Percentiles rank a stretch among this genome's conserved stretches.
Evolutionary conservation across 441 rosid genomes (phyloP).

Genomic region (Isatis lusitanica): DNA sequence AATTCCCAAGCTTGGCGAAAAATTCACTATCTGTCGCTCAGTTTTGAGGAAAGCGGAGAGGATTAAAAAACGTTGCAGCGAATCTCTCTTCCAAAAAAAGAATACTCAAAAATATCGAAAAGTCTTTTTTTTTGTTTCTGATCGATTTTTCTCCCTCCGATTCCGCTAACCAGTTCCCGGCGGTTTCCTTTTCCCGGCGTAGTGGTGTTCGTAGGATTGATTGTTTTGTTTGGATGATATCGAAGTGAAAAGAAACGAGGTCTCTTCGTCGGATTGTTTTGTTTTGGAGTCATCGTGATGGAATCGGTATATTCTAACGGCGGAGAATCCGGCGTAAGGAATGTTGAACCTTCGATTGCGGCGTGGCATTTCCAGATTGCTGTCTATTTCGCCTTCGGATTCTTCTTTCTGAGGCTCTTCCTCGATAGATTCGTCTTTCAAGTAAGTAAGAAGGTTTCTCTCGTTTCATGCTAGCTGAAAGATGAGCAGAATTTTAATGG

Average conservation of each 20-base stretch:
- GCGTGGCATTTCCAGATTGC: constrained; percentile 57
- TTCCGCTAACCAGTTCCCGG: not conserved
- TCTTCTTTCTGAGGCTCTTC: constrained; percentile 58
- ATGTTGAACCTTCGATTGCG: constrained; percentile 29
- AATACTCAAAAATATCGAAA: too few species aligned
- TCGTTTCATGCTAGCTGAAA: not conserved
- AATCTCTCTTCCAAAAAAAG: not conserved
- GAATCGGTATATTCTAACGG: constrained; percentile 44
- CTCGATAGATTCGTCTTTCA: constrained; percentile 80
- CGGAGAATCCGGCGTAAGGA: constrained; percentile 24
- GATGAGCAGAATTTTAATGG: not conserved
- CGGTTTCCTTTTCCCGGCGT: not conserved
- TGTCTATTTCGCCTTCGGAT: constrained; percentile 59
- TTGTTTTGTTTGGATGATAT: constrained; percentile 25
- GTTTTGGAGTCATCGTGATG: constrained; percentile 33
- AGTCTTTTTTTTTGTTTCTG: too few species aligned
- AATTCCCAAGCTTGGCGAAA: not conserved
- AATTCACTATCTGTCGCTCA: constrained; percentile 13
- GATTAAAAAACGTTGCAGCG: not conserved
- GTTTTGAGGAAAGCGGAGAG: not conserved
- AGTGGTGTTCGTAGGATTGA: not conserved
- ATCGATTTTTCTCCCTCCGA: constrained; percentile 3
- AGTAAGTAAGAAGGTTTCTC: constrained; percentile 46
- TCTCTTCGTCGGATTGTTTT: not conserved
- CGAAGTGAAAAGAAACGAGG: constrained; percentile 6